These are phyloP conservation scores for Penicillium coprophilum DNA, from an alignment of 495 filamentous ascomycete genomes.

Conservation along the genomic window DNA sequence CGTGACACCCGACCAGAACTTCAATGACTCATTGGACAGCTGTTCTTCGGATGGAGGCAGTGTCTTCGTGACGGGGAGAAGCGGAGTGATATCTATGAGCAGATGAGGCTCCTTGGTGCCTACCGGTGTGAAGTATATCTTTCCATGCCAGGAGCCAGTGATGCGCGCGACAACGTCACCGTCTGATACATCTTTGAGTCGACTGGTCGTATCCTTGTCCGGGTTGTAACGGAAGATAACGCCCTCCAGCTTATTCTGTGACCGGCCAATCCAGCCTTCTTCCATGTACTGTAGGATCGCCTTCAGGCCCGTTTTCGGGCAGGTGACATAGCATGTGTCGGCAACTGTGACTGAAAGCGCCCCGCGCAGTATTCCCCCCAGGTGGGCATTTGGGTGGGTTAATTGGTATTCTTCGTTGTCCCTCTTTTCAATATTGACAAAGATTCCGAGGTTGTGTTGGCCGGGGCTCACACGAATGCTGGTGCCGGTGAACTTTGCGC, in stretches of 20 bases:
- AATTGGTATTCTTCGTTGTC: conserved; percentile 90
- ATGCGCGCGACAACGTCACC: conserved; percentile 81
- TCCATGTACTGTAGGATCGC: conserved; percentile 89
- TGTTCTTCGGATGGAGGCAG: conserved; percentile 74
- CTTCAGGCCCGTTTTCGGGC: conserved; percentile 83
- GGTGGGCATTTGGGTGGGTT: conserved; percentile 89
- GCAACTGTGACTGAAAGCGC: conserved; percentile 81
- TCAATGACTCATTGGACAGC: conserved; percentile 85
- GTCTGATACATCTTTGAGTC: conserved; percentile 80
- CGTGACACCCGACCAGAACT: conserved; percentile 85
- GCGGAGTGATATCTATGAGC: conserved; percentile 81
- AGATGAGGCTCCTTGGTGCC: conserved; percentile 63
- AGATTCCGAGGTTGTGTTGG: conserved; percentile 92
- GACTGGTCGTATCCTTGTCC: conserved; percentile 69
- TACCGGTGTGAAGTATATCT: conserved; percentile 63
- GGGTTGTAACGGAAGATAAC: conserved; percentile 88
- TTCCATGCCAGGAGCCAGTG: conserved; percentile 77
- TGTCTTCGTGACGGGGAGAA: conserved; percentile 72
- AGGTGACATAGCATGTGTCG: conserved; percentile 83
- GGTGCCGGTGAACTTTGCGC: conserved; percentile 96
- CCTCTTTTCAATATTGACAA: conserved; percentile 77
- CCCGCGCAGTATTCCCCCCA: conserved; percentile 84
- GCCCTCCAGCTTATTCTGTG: conserved; percentile 88
- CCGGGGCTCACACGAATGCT: conserved; percentile 89
- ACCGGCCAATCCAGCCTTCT: conserved; percentile 89